Percentiles rank a stretch among this genome's conserved stretches.
Conservation (phyloP, 78 protist species). For the Isochrysis galbana region DNA sequence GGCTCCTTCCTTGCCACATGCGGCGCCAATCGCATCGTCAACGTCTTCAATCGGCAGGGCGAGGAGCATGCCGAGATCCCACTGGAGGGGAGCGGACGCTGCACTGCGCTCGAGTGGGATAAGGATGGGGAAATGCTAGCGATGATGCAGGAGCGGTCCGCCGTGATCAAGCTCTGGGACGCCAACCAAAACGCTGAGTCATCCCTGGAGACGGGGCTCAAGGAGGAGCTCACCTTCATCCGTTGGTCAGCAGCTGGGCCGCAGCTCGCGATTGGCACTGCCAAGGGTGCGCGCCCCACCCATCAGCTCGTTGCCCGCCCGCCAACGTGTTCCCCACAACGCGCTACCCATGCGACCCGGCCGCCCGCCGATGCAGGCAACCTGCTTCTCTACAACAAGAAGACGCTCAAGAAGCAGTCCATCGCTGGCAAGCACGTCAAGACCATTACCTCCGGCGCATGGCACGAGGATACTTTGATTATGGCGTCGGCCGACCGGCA, state of each 20-base stretch:
- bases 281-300: constrained; percentile 41
- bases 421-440: constrained; percentile 67
- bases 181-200: neutral
- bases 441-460: constrained; percentile 64
- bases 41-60: constrained; percentile 31
- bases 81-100: neutral
- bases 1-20: constrained; percentile 38
- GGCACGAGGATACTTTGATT: constrained; percentile 61
- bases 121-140: constrained; percentile 51
- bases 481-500: constrained; percentile 59
- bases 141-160: constrained; percentile 32
- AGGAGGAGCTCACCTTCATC: neutral
- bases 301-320: no score
- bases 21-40: constrained; percentile 34
- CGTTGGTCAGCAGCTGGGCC: neutral
- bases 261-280: constrained; percentile 62
- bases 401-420: constrained; percentile 52
- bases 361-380: constrained; percentile 32
- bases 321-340: no score
- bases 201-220: neutral
- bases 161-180: constrained; percentile 22
- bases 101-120: constrained; percentile 56
- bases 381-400: constrained; percentile 48
- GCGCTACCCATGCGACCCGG: no score
- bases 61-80: neutral